These are phyloP conservation scores for Candida coquimbonensis DNA, from an alignment of 805 yeast species.

Conservation along the genomic window DNA sequence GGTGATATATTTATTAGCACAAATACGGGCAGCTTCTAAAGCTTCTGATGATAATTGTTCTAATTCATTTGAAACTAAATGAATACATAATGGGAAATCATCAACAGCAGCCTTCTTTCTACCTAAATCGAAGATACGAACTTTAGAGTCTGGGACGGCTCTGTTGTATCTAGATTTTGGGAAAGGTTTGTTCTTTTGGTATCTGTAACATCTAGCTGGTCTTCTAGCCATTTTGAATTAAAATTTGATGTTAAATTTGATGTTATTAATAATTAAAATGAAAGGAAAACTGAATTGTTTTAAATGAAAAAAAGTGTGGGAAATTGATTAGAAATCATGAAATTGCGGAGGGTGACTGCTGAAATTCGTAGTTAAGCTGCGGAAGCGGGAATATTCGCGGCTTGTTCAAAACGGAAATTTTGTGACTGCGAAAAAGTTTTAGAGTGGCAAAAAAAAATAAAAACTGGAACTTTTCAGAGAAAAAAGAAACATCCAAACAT, in stretches of 20 bases:
- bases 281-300: too few species aligned
- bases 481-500: background rate
- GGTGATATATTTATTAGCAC: slow-evolving; percentile 99
- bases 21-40: slow-evolving; percentile 99
- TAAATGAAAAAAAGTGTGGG: too few species aligned
- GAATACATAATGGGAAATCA: slow-evolving; percentile 97
- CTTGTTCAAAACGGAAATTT: too few species aligned
- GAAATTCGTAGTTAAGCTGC: background rate
- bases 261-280: background rate
- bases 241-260: slow-evolving; percentile 1
- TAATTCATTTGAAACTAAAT: slow-evolving; percentile 97
- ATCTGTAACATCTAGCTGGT: slow-evolving; percentile 99
- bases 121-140: slow-evolving; percentile 98
- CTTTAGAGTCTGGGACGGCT: slow-evolving; percentile 99
- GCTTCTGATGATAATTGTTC: slow-evolving; percentile 99
- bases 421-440: slow-evolving; percentile 5
- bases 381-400: background rate
- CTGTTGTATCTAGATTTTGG: slow-evolving; percentile 99
- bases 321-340: slow-evolving; percentile 5
- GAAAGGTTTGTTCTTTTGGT: slow-evolving; percentile 99
- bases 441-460: too few species aligned
- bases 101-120: slow-evolving; percentile 99
- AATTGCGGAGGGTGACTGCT: slow-evolving; percentile 1
- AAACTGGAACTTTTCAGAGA: too few species aligned
- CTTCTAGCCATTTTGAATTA: slow-evolving; percentile 94